Evolutionary conservation across 108 stramenopile species (phyloP), one percentile per base, ranked within the genome.

Genomic region (Aureococcus anophagefferens): DNA sequence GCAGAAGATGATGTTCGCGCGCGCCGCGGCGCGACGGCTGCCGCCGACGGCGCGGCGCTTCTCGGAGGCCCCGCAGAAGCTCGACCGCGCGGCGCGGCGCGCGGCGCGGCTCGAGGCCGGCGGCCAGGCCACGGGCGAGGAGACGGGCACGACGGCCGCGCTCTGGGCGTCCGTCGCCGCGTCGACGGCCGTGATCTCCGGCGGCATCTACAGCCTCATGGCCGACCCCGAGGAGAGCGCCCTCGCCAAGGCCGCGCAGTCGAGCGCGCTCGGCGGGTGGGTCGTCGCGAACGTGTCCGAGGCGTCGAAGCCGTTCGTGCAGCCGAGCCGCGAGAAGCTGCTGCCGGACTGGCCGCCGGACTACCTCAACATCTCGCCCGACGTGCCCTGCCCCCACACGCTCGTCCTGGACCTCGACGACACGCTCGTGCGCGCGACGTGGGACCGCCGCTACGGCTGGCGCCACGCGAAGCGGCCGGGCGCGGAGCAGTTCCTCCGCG

Each of bases 391-490:
- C 62, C 96, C 96, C 0, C 94, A 89, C 45, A 92, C 91, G 35
- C 85, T 97, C 28, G 94, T 97, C 28, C 74, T 97, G 28, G 96
- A 97, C 80, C 83, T 97, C 64, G 96, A 97, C 80, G 89, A 89
- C 68, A 97, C 96, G 11, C 79, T 97, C 16, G 91, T 94, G 30
- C 86, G 85, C 71, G 82, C 89, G 36, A 86, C 89, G 13, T 97
- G 93, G 93, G 92, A 93, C 80, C 86, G 91, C 36, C 89, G 89
- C 63, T 89, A 89, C 74, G 96, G 96, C 74, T 97, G 94, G 94
- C 84, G 96, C 21, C 88, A 91, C 63, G 96, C 95, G 66, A 96
- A 96, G 76, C 90, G 96, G 29, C 96, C 96, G 5, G 96, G 96
- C 30, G 91, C 94, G 29, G 96, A 97, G 70, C 89, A 91, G 72